Evolutionary conservation across 1,139 yeast species (phyloP), one percentile per base, ranked within the genome.

Genomic region (Magnusiomyces suaveolens): DNA sequence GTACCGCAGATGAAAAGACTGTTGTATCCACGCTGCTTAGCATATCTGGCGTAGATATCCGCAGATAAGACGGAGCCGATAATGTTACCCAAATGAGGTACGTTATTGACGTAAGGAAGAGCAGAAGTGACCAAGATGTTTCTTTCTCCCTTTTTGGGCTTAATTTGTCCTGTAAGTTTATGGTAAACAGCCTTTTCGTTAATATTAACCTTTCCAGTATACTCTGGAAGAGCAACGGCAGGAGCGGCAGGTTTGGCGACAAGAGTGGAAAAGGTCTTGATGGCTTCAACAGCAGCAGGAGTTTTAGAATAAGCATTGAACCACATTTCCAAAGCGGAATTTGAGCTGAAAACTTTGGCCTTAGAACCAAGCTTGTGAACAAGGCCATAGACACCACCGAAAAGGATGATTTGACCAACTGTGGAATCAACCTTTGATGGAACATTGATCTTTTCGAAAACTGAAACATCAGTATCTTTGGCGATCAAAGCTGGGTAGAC

Each of bases 11-110:
- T 73, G 66, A 75, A 92, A 59, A 92, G 74, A 24, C 96, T 77
- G 68, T 90, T 92, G 74, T 85, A 84, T 70, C 89, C 87, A 74
- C 97, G 82, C 62, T 85, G 83, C 71, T 89, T 90, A 67, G 87
- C 82, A 72, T 87, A 92, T 69, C 98, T 83, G 55, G 97, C 79
- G 72, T 81, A 94, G 60, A 92, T 87, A 74, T 92, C 99, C 39
- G 98, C 98, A 57, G 92, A 82, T 60, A 92, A 78, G 39, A 92
- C 97, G 44, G 96, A 85, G 8, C 99, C 99, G 57, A 92, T 81
- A 64, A 92, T 89, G 73, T 92, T 92, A 66, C 99, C 99, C 70
- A 92, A 78, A 72, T 92, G 99, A 51, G 99, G 99, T 55, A 92
- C 98, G 66, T 92, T 92, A 73, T 92, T 92, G 56, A 92, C 98